Conservation (phyloP, 1,139 yeast genomes). For the Geotrichum candidum region DNA sequence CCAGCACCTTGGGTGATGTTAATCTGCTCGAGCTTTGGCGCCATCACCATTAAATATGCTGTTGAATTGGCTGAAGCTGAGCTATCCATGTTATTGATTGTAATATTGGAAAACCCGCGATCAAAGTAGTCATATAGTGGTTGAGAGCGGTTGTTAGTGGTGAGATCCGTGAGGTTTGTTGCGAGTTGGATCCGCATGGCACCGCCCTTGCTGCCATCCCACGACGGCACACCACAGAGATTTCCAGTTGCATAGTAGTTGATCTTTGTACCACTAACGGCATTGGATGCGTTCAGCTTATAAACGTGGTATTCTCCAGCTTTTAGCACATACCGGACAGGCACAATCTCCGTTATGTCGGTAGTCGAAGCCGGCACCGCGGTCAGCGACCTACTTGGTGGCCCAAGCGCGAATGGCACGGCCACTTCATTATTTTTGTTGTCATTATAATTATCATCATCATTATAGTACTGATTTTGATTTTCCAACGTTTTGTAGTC, state of each 20-base stretch:
- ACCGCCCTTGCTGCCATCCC: slow-evolving; percentile 18
- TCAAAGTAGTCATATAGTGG: slow-evolving; percentile 6
- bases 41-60: slow-evolving; percentile 21
- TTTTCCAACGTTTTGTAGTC: background rate
- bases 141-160: background rate
- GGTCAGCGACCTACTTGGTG: slow-evolving; percentile 8
- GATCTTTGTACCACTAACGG: slow-evolving; percentile 16
- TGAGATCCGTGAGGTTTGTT: slow-evolving; percentile 7
- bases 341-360: slow-evolving; percentile 20
- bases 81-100: slow-evolving; percentile 15
- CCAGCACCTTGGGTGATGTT: background rate
- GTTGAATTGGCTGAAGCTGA: slow-evolving; percentile 6
- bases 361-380: slow-evolving; percentile 17
- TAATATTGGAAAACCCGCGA: slow-evolving; percentile 28
- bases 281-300: slow-evolving; percentile 17
- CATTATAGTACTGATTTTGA: background rate
- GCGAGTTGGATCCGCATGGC: slow-evolving; percentile 11
- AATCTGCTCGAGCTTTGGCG: slow-evolving; percentile 19
- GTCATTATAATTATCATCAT: background rate
- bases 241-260: slow-evolving; percentile 16
- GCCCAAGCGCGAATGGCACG: slow-evolving; percentile 1
- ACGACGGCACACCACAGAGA: slow-evolving; percentile 18
- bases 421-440: background rate
- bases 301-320: slow-evolving; percentile 31
- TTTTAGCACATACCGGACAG: slow-evolving; percentile 25